Conservation (phyloP, 1,139 yeast genomes). For the Kazachstania sp. region DNA sequence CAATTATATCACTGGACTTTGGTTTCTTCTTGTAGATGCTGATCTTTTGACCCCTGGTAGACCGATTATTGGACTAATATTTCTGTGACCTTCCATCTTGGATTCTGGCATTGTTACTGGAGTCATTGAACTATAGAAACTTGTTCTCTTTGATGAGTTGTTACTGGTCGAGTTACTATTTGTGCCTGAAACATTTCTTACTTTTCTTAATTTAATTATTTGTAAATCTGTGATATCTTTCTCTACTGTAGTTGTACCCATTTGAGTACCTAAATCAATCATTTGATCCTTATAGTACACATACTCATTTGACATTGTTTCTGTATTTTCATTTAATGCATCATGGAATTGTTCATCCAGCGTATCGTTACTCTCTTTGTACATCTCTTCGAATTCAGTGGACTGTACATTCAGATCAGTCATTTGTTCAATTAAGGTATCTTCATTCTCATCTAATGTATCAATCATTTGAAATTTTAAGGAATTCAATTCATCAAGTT, state of each 20-base stretch:
- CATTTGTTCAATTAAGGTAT: neutral
- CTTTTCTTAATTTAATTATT: neutral
- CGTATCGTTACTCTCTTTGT: neutral
- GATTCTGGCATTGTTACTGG: neutral
- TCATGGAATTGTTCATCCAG: neutral
- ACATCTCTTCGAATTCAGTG: neutral
- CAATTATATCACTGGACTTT: neutral
- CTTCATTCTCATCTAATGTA: neutral
- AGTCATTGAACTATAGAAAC: conserved; percentile 8
- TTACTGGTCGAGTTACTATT: neutral
- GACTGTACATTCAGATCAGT: neutral
- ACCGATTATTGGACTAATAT: neutral
- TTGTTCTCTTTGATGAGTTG: conserved; percentile 4
- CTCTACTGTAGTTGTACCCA: conserved; percentile 1
- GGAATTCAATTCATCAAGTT: conserved; percentile 36
- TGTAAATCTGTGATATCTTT: neutral
- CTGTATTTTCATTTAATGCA: neutral
- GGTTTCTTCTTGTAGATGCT: conserved; percentile 1
- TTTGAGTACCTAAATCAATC: neutral
- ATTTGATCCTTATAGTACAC: neutral
- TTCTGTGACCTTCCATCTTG: neutral
- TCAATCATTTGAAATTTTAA: conserved; percentile 22
- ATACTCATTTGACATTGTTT: neutral
- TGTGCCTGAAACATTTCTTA: conserved; percentile 3
- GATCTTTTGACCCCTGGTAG: conserved; percentile 10